Conservation (phyloP, 768 basidiomycete species). For the Rhodosporidiobolus odoratus region DNA sequence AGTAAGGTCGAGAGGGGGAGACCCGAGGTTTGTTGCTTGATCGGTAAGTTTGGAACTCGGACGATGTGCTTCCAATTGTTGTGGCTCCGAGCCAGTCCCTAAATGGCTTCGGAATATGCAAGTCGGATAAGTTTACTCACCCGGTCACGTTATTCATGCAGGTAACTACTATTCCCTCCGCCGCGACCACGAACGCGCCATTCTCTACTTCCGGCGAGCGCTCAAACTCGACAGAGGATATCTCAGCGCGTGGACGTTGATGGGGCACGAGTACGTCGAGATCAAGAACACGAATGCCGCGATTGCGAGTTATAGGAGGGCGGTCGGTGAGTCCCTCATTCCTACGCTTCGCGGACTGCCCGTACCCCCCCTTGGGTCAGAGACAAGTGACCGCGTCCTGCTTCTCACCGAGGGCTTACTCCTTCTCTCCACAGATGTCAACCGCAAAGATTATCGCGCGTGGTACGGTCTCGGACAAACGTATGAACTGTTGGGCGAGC, state of each 20-base stretch:
- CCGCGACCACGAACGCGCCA: slow-evolving; percentile 89
- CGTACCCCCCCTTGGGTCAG: slow-evolving; percentile 14
- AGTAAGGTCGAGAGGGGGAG: slow-evolving; percentile 81
- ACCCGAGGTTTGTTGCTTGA: slow-evolving; percentile 91
- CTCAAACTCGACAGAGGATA: slow-evolving; percentile 93
- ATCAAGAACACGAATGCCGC: slow-evolving; percentile 99
- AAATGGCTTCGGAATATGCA: too few relatives aligned
- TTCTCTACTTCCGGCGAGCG: slow-evolving; percentile 88
- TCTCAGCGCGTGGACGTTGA: slow-evolving; percentile 94
- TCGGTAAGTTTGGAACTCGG: slow-evolving; percentile 61
- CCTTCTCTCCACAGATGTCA: slow-evolving; percentile 61
- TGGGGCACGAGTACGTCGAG: slow-evolving; percentile 98
- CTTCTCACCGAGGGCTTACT: too few relatives aligned
- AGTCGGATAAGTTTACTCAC: too few relatives aligned
- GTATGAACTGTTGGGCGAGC: slow-evolving; percentile 94
- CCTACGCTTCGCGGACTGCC: neutral
- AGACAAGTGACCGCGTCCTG: too few relatives aligned
- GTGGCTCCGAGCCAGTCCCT: too few relatives aligned
- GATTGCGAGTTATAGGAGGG: slow-evolving; percentile 92
- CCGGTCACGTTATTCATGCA: too few relatives aligned
- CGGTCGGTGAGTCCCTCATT: slow-evolving; percentile 64
- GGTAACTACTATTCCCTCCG: slow-evolving; percentile 97
- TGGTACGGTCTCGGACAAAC: slow-evolving; percentile 99
- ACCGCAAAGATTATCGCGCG: slow-evolving; percentile 91
- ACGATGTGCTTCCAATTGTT: neutral